phyloP scores from a whole-genome alignment of 345 rosid species.

The Gossypium rotundifolium region DNA sequence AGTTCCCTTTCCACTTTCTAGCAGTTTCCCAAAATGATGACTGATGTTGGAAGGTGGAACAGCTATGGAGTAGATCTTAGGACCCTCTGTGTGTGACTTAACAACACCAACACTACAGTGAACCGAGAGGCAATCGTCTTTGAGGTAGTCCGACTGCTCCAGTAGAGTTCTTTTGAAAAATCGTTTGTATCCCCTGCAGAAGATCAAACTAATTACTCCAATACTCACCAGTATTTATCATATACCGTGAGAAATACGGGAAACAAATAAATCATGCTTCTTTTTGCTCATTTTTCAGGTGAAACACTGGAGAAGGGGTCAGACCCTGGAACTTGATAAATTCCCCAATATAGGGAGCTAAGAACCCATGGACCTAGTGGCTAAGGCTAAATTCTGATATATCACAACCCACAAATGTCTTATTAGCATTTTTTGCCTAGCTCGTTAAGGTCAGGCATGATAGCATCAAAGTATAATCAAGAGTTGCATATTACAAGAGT shows the following conservation, averaged over 20 bases:
- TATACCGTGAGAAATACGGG: background rate
- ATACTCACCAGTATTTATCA: background rate
- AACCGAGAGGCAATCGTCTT: slow-evolving; percentile 46
- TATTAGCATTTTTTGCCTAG: background rate
- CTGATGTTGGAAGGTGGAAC: slow-evolving; percentile 43
- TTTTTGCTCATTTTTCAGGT: background rate
- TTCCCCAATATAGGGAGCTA: background rate
- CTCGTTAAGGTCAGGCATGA: background rate
- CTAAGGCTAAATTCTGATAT: background rate
- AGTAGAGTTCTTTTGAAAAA: slow-evolving; percentile 45
- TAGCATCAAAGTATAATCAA: background rate
- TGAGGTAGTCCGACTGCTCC: slow-evolving; percentile 49
- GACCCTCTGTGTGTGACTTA: slow-evolving; percentile 52
- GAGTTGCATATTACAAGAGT: background rate
- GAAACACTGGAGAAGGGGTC: background rate
- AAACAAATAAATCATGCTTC: background rate
- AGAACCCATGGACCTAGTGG: background rate
- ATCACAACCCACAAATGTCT: background rate
- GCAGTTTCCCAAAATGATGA: slow-evolving; percentile 36
- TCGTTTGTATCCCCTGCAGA: slow-evolving; percentile 58
- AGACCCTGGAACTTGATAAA: background rate
- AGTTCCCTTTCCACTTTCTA: slow-evolving; percentile 41
- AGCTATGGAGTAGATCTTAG: slow-evolving; percentile 39
- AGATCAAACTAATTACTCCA: background rate
- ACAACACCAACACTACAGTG: slow-evolving; percentile 57